Percentiles rank a stretch among this genome's conserved stretches.
Conservation (phyloP, 2,329 filamentous ascomycete species). For the Atkinsonella texensis region DNA sequence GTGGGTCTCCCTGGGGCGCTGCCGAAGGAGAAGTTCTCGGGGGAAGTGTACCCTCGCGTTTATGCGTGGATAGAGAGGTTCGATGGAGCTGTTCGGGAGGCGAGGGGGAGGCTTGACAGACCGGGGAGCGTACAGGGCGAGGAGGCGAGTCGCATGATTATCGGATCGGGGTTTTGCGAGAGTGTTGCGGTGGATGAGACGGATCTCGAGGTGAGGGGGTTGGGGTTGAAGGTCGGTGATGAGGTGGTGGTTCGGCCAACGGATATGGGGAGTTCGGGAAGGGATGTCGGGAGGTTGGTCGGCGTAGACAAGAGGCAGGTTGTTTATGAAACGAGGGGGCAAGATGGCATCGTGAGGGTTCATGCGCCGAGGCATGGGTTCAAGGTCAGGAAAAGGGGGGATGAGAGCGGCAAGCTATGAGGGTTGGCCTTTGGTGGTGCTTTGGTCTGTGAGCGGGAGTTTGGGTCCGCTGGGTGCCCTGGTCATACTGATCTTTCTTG, state of each 20-base stretch:
- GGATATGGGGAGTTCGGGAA: constrained; percentile 47
- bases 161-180: constrained; percentile 33
- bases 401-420: not conserved
- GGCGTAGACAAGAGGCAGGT: constrained; percentile 41
- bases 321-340: constrained; percentile 40
- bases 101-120: constrained; percentile 23
- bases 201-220: constrained; percentile 34
- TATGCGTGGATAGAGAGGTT: constrained; percentile 57
- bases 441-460: not conserved
- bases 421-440: not conserved
- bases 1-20: constrained; percentile 41
- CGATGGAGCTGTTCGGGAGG: constrained; percentile 30
- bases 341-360: constrained; percentile 34
- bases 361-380: constrained; percentile 53
- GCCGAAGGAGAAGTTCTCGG: constrained; percentile 37
- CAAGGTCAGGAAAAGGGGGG: constrained; percentile 25
- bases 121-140: constrained; percentile 36
- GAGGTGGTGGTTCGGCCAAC: constrained; percentile 47
- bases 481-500: not conserved
- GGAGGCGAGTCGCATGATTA: constrained; percentile 38
- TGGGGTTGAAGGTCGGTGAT: constrained; percentile 39
- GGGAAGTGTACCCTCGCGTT: constrained; percentile 42
- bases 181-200: constrained; percentile 30
- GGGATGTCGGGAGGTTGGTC: constrained; percentile 44
- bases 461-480: no score